A percentile compares a stretch with the other conserved stretches of the same genome.
These are phyloP conservation scores for Cerioporus squamosus DNA, from an alignment of 1,284 basidiomycete species.

Conservation along the genomic window DNA sequence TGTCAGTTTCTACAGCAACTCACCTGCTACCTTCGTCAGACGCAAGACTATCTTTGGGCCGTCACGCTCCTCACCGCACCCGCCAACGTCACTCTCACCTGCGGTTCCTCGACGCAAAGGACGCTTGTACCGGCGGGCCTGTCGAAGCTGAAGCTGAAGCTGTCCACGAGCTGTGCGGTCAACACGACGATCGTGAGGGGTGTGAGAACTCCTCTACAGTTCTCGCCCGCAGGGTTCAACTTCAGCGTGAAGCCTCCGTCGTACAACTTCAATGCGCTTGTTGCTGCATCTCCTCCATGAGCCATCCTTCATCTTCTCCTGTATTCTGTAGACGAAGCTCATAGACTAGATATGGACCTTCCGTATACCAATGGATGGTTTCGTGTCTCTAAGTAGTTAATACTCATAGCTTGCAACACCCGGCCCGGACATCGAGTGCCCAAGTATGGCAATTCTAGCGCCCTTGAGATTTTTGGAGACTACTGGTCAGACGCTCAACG, in stretches of 20 bases:
- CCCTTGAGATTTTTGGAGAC: too few species aligned
- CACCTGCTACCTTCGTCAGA: slow-evolving; percentile 21
- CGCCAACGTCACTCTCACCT: slow-evolving; percentile 49
- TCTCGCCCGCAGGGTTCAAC: slow-evolving; percentile 36
- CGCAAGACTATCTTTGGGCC: slow-evolving; percentile 43
- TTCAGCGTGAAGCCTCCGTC: slow-evolving; percentile 37
- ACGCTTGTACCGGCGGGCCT: slow-evolving; percentile 48
- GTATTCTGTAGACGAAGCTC: too few species aligned
- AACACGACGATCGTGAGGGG: slow-evolving; percentile 43
- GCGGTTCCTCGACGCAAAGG: slow-evolving; percentile 41
- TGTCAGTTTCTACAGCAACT: background rate
- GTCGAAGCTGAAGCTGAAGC: slow-evolving; percentile 49
- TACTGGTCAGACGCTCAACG: too few species aligned
- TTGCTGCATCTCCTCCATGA: slow-evolving; percentile 30
- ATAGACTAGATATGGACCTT: too few species aligned
- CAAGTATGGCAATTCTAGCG: too few species aligned
- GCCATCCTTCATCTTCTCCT: too few species aligned
- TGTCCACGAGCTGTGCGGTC: slow-evolving; percentile 40
- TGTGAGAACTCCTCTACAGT: slow-evolving; percentile 32
- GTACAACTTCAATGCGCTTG: slow-evolving; percentile 51
- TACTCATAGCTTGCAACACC: too few species aligned
- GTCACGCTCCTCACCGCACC: slow-evolving; percentile 47
- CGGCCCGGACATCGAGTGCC: too few species aligned
- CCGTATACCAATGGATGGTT: too few species aligned
- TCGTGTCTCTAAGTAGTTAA: too few species aligned